Evolutionary conservation across 225 moss, liverwort and hornwort genomes (phyloP).

Genomic region (Pseudisothecium myosuroides): DNA sequence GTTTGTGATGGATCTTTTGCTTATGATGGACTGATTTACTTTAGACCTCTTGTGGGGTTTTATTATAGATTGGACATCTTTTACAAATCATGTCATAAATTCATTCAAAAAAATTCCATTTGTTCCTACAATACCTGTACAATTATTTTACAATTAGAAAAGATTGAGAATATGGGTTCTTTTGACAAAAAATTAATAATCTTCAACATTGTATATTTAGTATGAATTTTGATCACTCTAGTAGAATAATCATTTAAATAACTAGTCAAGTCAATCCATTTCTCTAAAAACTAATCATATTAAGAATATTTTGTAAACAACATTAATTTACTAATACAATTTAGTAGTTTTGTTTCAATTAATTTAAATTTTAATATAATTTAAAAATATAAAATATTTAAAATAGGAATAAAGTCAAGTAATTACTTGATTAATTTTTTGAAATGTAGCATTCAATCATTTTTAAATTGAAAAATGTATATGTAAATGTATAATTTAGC

Average conservation of each 20-base stretch:
- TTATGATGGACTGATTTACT: fast-evolving
- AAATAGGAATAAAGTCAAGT: no score
- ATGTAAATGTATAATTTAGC: no score
- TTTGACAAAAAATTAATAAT: not conserved
- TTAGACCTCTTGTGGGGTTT: not conserved
- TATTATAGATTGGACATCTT: not conserved
- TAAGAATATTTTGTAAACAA: not conserved
- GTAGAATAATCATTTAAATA: not conserved
- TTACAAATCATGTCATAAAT: not conserved
- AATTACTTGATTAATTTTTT: no score
- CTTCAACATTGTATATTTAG: fast-evolving
- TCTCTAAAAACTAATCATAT: not conserved
- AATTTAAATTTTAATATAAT: not conserved
- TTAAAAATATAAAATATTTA: no score
- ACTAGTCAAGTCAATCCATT: not conserved
- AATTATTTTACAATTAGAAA: fast-evolving
- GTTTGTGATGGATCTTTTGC: not conserved
- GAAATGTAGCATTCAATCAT: no score
- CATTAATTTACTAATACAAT: fast-evolving
- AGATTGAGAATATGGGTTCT: fast-evolving
- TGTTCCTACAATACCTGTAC: fast-evolving
- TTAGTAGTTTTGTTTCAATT: not conserved
- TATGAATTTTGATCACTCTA: not conserved
- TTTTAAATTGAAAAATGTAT: no score
- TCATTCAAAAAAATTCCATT: not conserved